Base-by-base conservation (phyloP, 495 filamentous ascomycete species). In the Podospora fimiseda region DNA sequence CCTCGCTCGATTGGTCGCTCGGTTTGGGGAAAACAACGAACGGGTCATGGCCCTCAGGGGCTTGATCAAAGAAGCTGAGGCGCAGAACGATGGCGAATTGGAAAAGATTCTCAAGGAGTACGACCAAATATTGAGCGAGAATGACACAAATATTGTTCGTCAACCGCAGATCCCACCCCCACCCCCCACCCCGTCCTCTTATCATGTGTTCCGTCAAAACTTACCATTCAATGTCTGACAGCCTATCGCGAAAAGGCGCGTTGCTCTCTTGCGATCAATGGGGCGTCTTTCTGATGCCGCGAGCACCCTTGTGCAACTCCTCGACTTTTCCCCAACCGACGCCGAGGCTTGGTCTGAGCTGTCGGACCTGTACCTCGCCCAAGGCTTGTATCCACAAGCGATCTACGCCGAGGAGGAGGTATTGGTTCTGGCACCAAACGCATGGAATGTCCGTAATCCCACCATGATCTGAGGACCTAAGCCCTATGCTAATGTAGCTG, bases 271-370 rank as follows among this genome's bases (percentile, higher is more conserved):
- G 33, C 77, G 81, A 50, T 87, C 86, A 23, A 74, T 95, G 57
- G 80, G 79, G 18, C 79, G 81, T 51, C 68, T 77, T 2, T 62
- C 78, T 9, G 89, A 95, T 52, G 89, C 93, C 11, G 87, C 89
- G 43, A 73, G 81, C 47, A 80, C 82, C 37, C 71, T 96, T 39
- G 80, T 83, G 53, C 74, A 84, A 52, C 74, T 96, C 23, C 76
- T 98, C 39, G 84, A 90, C 54, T 80, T 85, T 52, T 85, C 86
- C 9, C 92, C 93, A 4, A 96, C 88, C 7, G 94, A 97, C 72
- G 84, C 85, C 9, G 93, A 98, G 67, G 85, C 89, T 15, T 98
- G 93, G 93, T 83, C 89, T 48, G 93, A 98, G 73, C 76, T 98
- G 58, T 78, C 88, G 27, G 87, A 92, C 58, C 69, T 96, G 27